These are phyloP conservation scores for Curvularia hawaiiensis DNA, from an alignment of 2,329 filamentous ascomycete genomes.

Conservation along the genomic window DNA sequence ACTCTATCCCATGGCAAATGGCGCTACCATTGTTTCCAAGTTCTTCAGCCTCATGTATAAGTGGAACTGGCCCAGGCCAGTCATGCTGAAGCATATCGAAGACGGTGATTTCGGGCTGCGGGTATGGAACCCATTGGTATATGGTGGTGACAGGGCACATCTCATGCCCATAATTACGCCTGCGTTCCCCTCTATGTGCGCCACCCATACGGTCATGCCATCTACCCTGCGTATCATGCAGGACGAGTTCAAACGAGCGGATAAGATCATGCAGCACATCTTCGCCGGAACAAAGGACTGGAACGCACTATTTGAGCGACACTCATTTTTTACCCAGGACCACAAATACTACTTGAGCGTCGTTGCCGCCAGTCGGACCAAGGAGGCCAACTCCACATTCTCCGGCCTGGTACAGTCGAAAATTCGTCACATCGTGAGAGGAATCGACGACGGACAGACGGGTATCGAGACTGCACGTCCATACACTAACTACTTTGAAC, in stretches of 20 bases:
- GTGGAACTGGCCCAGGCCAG: constrained; percentile 95
- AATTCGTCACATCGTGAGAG: constrained; percentile 81
- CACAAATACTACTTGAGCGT: constrained; percentile 97
- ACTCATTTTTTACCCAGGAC: constrained; percentile 89
- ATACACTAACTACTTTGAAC: constrained; percentile 91
- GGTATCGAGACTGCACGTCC: constrained; percentile 81
- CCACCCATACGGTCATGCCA: constrained; percentile 89
- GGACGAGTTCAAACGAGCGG: constrained; percentile 78
- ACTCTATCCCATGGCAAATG: constrained; percentile 89
- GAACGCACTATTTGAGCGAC: constrained; percentile 87
- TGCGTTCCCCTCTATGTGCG: constrained; percentile 96
- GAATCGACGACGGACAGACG: constrained; percentile 78
- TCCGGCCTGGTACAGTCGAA: constrained; percentile 94
- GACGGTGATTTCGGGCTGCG: constrained; percentile 79
- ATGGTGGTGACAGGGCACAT: constrained; percentile 80
- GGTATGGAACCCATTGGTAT: constrained; percentile 94
- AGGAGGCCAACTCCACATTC: constrained; percentile 86
- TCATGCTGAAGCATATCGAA: constrained; percentile 86
- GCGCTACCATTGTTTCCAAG: constrained; percentile 85
- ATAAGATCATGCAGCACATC: constrained; percentile 79
- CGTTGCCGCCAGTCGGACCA: constrained; percentile 78
- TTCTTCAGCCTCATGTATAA: constrained; percentile 91
- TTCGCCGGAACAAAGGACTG: constrained; percentile 77
- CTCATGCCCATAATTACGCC: constrained; percentile 99
- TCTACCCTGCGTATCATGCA: constrained; percentile 87